Conservation (phyloP, 805 yeast species). For the Sungouiozyma intestinalis region DNA sequence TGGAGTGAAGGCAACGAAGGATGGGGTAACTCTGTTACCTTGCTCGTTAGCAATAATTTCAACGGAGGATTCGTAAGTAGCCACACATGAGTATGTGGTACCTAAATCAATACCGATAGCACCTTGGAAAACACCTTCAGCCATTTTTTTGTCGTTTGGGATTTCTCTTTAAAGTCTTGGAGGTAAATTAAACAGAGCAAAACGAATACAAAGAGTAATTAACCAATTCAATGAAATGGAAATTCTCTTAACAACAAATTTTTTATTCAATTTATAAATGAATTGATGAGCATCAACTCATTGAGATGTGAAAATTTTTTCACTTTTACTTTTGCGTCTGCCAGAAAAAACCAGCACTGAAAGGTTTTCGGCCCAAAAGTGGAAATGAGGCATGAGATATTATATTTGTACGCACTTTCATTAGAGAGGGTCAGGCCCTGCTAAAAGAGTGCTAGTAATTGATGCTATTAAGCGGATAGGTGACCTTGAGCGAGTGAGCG, state of each 20-base stretch:
- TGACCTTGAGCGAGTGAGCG: neutral
- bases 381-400: neutral
- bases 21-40: conserved; percentile 80
- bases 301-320: neutral
- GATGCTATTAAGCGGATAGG: too few relatives aligned
- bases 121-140: conserved; percentile 99
- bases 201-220: neutral
- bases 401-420: neutral
- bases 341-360: neutral
- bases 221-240: neutral
- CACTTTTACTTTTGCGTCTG: neutral
- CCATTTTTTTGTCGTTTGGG: conserved; percentile 44
- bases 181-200: neutral
- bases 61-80: neutral
- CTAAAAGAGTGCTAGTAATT: neutral
- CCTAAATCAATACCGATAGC: conserved; percentile 88
- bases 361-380: neutral
- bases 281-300: conserved; percentile 1
- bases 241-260: neutral
- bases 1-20: conserved; percentile 70
- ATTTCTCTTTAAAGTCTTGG: conserved; percentile 24
- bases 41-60: conserved; percentile 55
- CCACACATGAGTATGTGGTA: conserved; percentile 31
- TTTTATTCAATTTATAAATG: neutral
- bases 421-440: neutral